Conservation (phyloP, 2,329 filamentous ascomycete genomes). For the Pseudogymnoascus sp. region DNA sequence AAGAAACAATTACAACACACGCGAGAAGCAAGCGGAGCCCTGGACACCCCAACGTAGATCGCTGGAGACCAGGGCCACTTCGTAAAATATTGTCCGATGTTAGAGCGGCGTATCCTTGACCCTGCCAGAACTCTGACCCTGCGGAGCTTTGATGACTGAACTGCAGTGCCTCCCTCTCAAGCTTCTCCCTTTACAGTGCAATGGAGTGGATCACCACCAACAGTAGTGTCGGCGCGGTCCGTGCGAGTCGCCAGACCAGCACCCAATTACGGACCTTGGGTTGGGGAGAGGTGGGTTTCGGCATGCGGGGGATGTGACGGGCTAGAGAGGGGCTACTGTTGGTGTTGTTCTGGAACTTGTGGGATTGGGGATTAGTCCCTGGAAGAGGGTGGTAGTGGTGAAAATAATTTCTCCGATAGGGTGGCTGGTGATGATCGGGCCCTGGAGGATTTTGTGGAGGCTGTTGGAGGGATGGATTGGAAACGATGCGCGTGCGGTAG, state of each 20-base stretch:
- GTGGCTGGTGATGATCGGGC: background rate
- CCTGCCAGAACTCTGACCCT: background rate
- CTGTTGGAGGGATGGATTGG: background rate
- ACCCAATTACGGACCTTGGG: background rate
- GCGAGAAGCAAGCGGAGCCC: background rate
- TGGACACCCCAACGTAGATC: background rate
- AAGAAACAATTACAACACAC: background rate
- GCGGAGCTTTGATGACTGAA: background rate
- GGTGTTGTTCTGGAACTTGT: background rate
- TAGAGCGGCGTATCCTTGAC: background rate
- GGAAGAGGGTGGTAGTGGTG: background rate
- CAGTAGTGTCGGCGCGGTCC: background rate
- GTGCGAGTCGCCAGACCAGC: background rate
- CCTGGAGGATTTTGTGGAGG: background rate
- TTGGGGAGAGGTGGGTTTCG: background rate
- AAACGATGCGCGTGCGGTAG: background rate
- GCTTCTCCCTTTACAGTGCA: background rate
- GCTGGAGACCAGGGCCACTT: background rate
- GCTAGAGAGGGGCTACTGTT: background rate
- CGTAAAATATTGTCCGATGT: background rate
- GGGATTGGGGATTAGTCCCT: background rate
- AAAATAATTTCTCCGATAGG: conserved; percentile 1
- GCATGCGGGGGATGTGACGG: background rate
- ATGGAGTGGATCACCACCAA: background rate
- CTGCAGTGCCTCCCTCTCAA: background rate